These are phyloP conservation scores for Fusarium staphyleae DNA, from an alignment of 2,329 filamentous ascomycete genomes.

Conservation along the genomic window DNA sequence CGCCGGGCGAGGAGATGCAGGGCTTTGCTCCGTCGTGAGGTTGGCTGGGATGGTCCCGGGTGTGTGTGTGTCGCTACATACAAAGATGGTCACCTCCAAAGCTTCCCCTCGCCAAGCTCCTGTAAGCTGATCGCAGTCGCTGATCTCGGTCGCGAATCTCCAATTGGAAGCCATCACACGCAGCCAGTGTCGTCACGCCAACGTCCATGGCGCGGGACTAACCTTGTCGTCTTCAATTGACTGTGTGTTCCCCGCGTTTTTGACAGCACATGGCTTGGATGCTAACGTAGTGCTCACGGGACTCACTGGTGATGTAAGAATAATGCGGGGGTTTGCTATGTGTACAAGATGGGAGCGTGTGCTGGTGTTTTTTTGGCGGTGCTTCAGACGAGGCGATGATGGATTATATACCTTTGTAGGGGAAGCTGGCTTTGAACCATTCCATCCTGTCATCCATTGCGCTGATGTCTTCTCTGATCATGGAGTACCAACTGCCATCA, in stretches of 20 bases:
- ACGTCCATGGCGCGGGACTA: conserved; percentile 18
- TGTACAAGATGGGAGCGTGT: not conserved
- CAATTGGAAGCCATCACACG: conserved; percentile 14
- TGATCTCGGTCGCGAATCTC: not conserved
- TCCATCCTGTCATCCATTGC: not conserved
- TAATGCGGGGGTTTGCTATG: not conserved
- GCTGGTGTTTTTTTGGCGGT: conserved; percentile 17
- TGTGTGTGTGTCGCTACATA: not conserved
- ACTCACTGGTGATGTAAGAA: conserved; percentile 8
- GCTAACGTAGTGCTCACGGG: conserved; percentile 25
- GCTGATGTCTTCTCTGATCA: not conserved
- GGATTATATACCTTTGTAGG: conserved; percentile 16
- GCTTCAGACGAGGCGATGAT: not conserved
- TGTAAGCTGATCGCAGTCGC: conserved; percentile 23
- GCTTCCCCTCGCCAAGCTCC: conserved; percentile 12
- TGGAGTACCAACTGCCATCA: conserved; percentile 24
- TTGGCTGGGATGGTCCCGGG: not conserved
- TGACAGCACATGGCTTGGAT: conserved; percentile 19
- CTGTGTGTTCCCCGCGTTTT: conserved; percentile 25
- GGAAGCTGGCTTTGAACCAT: not conserved
- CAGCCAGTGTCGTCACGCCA: conserved; percentile 33
- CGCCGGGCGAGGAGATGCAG: conserved; percentile 34
- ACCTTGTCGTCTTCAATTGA: not conserved
- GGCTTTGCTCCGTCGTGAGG: conserved; percentile 21
- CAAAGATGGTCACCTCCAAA: not conserved